These are phyloP conservation scores for Picea mariana DNA, from an alignment of 83 land plant genomes.

Conservation along the genomic window DNA sequence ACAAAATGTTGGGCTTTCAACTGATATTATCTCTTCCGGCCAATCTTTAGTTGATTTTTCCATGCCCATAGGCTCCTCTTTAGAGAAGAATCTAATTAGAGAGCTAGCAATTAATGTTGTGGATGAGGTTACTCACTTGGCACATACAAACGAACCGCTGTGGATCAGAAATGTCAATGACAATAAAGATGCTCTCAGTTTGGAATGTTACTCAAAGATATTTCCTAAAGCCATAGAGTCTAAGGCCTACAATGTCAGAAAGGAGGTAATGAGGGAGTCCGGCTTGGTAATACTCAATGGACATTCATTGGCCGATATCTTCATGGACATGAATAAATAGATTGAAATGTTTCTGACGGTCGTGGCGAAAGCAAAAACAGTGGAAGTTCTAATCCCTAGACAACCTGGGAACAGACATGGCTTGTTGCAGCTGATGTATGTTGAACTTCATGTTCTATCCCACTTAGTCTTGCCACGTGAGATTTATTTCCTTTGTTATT, in stretches of 20 bases:
- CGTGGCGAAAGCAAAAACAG: slow-evolving; percentile 53
- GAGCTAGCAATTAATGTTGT: slow-evolving; percentile 77
- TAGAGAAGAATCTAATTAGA: slow-evolving; percentile 78
- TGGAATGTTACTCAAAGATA: slow-evolving; percentile 45
- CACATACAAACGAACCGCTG: slow-evolving; percentile 60
- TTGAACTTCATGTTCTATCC: slow-evolving; percentile 47
- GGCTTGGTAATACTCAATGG: slow-evolving; percentile 80
- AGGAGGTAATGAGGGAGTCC: slow-evolving; percentile 60
- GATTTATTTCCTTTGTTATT: slow-evolving; percentile 44
- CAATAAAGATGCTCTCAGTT: slow-evolving; percentile 28
- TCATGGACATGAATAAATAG: slow-evolving; percentile 87
- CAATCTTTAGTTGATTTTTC: slow-evolving; percentile 15
- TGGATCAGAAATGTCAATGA: slow-evolving; percentile 47
- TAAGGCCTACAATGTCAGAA: slow-evolving; percentile 28
- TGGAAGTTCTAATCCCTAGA: slow-evolving; percentile 18
- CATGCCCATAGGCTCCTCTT: slow-evolving; percentile 16
- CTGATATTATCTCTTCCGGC: not conserved
- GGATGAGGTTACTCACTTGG: slow-evolving; percentile 76
- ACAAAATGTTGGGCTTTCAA: slow-evolving; percentile 29
- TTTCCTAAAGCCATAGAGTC: slow-evolving; percentile 21
- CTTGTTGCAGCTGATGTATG: slow-evolving; percentile 32
- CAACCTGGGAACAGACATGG: slow-evolving; percentile 17
- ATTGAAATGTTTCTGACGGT: slow-evolving; percentile 83
- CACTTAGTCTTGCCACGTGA: slow-evolving; percentile 46
- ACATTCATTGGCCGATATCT: slow-evolving; percentile 69